Evolutionary conservation across 2,329 filamentous ascomycete genomes (phyloP), one percentile per base, ranked within the genome.

Genomic region (Colletotrichum musae): DNA sequence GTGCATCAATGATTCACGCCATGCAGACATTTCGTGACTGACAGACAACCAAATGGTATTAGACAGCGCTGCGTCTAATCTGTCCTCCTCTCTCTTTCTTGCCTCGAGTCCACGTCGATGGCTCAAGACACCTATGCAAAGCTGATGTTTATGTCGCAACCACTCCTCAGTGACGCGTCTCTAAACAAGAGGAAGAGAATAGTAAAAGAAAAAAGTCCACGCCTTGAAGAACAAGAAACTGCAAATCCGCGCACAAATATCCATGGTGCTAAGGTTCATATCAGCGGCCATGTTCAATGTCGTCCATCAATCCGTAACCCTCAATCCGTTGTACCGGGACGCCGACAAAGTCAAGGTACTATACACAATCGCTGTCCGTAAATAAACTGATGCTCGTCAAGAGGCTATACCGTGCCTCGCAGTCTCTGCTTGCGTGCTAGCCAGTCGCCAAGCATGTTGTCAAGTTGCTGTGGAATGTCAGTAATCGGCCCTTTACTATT

Each of bases 401-500:
- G 28, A 64, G 65, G 59, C 5, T 78, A 88, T 62, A 86, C 77
- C 18, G 81, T 79, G 57, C 86, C 84, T 81, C 89, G 79, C 77
- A 87, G 75, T 83, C 91, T 83, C 85, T 91, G 85, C 84, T 94
- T 87, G 77, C 91, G 84, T 78, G 93, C 87, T 75, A 97, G 85
- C 91, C 94, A 95, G 75, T 93, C 91, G 73, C 92, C 92, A 52
- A 97, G 87, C 88, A 97, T 91, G 21, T 93, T 90, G 81, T 99
- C 95, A 73, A 98, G 87, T 86, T 95, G 92, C 82, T 92, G 62
- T 26, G 58, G 71, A 53, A 70, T 74, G 78, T 70, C 73, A 72
- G 65, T 70, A 21, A 53, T 59, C 53, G 47, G 39, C 15, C 58
- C 52, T 56, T 43, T 24, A 4, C 47, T 50, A 43, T 21, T 52